Base-by-base conservation (phyloP, 108 stramenopile genomes). In the Aureococcus anophagefferens region DNA sequence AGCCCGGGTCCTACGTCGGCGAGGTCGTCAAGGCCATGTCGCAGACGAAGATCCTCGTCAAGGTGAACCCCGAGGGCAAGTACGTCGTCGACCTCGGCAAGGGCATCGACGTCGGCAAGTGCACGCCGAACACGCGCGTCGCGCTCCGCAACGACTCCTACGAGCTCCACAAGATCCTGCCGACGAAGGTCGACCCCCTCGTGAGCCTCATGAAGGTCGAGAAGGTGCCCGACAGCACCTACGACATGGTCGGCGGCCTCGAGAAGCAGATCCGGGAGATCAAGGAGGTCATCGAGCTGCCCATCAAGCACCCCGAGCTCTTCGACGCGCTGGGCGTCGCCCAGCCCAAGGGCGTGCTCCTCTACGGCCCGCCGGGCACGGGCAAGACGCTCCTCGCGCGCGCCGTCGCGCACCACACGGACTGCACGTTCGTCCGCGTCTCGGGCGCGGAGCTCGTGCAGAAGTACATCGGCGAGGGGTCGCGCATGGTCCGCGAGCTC, bases 381-480 rank as follows among this genome's bases (percentile, higher is more conserved):
- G 98, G 98, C n/a, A 98, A 99, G 86, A 99, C 98, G 0, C 83
- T 99, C 0, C 74, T 99, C 78, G 99, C 99, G n/a, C 80, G 97
- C 46, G 97, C 97, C 35, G 99, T 99, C 64, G 99, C 97, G 0
- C 97, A 98, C 80, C 97, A 99, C 83, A 98, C 99, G 33, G 99
- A 98, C 77, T 98, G 97, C 86, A 98, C 99, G 71, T 99, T 99
- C 78, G 97, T 99, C 80, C 93, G 99, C 62, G 97, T 99, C 51
- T 90, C 89, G 46, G 99, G 99, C 33, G 93, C 99, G 21, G 99
- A 99, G 75, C 81, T 98, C 36, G 99, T 99, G 45, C 97, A 99
- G 83, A 98, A 98, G 84, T 99, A 99, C 85, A 98, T 99, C 68
- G 99, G 99, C n/a, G 99, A 98, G 74, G 98, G 98, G 71, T 90